Conservation (phyloP, 805 yeast genomes). For the Yarrowia alimentaria region DNA sequence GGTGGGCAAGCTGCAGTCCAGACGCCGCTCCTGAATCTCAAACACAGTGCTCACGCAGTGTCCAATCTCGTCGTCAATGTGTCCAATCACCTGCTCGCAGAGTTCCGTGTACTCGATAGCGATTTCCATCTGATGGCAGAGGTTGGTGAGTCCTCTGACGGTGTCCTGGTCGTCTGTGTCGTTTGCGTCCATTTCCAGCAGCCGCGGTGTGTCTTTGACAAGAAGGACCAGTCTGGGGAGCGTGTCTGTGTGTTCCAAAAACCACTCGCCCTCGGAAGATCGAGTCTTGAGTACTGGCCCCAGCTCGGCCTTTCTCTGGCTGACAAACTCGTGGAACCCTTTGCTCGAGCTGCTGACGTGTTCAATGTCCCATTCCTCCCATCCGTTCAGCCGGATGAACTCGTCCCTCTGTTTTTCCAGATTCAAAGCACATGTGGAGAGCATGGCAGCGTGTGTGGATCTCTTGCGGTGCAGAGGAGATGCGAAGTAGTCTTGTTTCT, state of each 20-base stretch:
- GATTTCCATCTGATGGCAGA: constrained; percentile 33
- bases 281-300: constrained; percentile 3
- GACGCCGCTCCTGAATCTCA: constrained; percentile 32
- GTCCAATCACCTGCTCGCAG: constrained; percentile 34
- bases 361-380: constrained; percentile 16
- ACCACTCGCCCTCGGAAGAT: constrained; percentile 18
- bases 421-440: constrained; percentile 19
- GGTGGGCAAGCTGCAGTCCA: background rate
- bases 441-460: background rate
- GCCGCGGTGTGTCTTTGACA: too few relatives aligned
- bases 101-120: constrained; percentile 37
- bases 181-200: too few relatives aligned
- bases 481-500: too few relatives aligned
- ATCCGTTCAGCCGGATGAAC: constrained; percentile 11
- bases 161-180: background rate
- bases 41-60: constrained; percentile 31
- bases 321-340: constrained; percentile 6
- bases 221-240: constrained; percentile 31
- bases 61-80: constrained; percentile 34
- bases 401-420: constrained; percentile 26
- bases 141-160: constrained; percentile 13
- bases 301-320: background rate
- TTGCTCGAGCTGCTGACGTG: background rate
- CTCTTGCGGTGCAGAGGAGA: too few relatives aligned
- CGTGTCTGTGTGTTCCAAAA: constrained; percentile 15